phyloP scores from a whole-genome alignment of 2,329 filamentous ascomycete genomes.

The Magnaporthiopsis rhizophila region DNA sequence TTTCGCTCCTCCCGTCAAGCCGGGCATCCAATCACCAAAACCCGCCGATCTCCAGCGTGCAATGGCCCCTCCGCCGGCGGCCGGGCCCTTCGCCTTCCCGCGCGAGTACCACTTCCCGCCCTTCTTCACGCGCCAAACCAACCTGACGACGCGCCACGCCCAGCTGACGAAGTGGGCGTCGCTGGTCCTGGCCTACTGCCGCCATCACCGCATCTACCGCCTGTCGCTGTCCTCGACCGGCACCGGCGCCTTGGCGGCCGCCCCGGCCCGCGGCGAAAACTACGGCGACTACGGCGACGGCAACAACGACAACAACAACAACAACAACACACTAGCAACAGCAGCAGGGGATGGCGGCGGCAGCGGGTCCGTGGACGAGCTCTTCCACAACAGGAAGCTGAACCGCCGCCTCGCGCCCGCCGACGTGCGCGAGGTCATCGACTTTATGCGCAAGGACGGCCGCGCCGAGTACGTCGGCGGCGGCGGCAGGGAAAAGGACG shows the following conservation, averaged over 20 bases:
- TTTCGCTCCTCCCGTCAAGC: too few relatives aligned
- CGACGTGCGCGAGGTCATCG: slow-evolving; percentile 50
- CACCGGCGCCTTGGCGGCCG: slow-evolving; percentile 29
- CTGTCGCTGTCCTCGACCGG: slow-evolving; percentile 46
- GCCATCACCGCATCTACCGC: slow-evolving; percentile 66
- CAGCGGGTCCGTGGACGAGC: slow-evolving; percentile 21
- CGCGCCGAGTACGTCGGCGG: slow-evolving; percentile 56
- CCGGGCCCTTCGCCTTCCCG: slow-evolving; percentile 44
- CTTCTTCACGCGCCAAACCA: slow-evolving; percentile 78
- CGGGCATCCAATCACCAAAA: too few relatives aligned
- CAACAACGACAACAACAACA: slow-evolving; percentile 15
- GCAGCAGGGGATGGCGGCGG: neutral
- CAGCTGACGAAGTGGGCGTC: slow-evolving; percentile 81
- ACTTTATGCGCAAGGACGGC: slow-evolving; percentile 51
- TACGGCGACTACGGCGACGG: neutral
- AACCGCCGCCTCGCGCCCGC: slow-evolving; percentile 39
- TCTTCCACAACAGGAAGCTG: slow-evolving; percentile 52
- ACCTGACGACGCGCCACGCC: slow-evolving; percentile 62
- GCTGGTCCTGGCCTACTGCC: slow-evolving; percentile 77
- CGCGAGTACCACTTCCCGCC: slow-evolving; percentile 69
- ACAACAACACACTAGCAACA: neutral
- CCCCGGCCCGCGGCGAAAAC: slow-evolving; percentile 28
- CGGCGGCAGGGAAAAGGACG: slow-evolving; percentile 16
- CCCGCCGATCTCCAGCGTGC: too few relatives aligned
- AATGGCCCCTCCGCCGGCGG: slow-evolving; percentile 6